Base-by-base conservation (phyloP, 306 rosid genomes). In the Purshia tridentata region DNA sequence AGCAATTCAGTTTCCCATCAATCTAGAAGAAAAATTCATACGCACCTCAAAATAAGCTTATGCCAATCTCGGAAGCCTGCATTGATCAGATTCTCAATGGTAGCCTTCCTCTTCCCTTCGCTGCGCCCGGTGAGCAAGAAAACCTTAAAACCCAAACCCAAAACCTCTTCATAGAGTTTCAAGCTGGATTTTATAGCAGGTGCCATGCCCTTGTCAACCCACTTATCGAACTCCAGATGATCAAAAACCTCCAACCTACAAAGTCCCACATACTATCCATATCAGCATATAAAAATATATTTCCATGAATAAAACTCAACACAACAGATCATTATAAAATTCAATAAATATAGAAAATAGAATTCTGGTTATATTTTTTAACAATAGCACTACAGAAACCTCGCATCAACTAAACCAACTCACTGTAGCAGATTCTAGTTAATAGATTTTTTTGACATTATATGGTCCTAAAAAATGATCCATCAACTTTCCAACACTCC, bases 121-220 rank as follows among this genome's bases (percentile, higher is more conserved):
- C 78, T 75, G 66, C 97, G 81, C 29, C 98, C 98, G n/a, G 97
- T 94, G 77, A 94, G 80, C 77, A 94, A 85, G 83, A 94, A 76
- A 53, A 94, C 82, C 88, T 89, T 91, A 76, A 84, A 86, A 16
- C 98, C 98, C 84, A 85, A 16, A 18, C 76, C 80, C 83, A 88
- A 46, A 67, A 94, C 75, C 80, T 88, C 89, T 75, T 89, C 84
- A 64, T 91, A 89, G 68, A 89, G 96, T 79, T 84, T 84, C 70
- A 94, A 91, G 84, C 96, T 86, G 76, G 91, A 78, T 65, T 81
- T 74, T 53, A 94, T 76, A 6, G 90, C 87, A 4, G 89, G 92
- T 65, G 97, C 89, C 60, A 18, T 63, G 53, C 81, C 96, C 82
- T 75, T 81, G 78, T 80, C 86, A 70, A 94, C 92, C 99, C 99